These are phyloP conservation scores for Wickerhamiella qilinensis DNA, from an alignment of 805 yeast genomes.

Conservation along the genomic window DNA sequence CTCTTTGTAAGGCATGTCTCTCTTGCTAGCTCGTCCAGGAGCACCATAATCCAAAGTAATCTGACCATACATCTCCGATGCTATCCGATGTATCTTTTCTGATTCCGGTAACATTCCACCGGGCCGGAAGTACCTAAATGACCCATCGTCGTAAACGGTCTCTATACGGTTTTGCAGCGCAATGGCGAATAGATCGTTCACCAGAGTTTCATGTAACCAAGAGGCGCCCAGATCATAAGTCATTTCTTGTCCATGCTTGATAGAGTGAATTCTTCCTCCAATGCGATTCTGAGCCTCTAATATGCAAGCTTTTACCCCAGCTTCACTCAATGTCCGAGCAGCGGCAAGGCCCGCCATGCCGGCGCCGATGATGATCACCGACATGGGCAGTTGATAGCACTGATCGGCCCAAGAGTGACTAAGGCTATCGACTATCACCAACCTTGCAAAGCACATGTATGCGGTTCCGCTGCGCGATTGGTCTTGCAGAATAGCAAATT, in stretches of 20 bases:
- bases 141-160: slow-evolving; percentile 34
- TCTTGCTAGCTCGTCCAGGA: slow-evolving; percentile 28
- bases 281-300: slow-evolving; percentile 51
- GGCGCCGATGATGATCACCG: slow-evolving; percentile 56
- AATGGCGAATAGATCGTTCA: slow-evolving; percentile 45
- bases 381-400: too few species aligned
- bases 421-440: too few species aligned
- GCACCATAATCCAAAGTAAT: slow-evolving; percentile 42
- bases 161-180: slow-evolving; percentile 21
- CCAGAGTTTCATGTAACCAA: slow-evolving; percentile 77
- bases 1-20: slow-evolving; percentile 38
- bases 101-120: slow-evolving; percentile 19
- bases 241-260: slow-evolving; percentile 6
- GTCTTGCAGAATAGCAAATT: neutral
- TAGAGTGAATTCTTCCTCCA: slow-evolving; percentile 52
- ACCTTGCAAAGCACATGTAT: too few species aligned
- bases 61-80: slow-evolving; percentile 41
- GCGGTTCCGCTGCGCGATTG: too few species aligned
- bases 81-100: slow-evolving; percentile 21
- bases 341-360: slow-evolving; percentile 74
- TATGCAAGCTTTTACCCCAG: slow-evolving; percentile 33
- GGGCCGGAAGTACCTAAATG: slow-evolving; percentile 18
- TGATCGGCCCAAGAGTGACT: too few species aligned
- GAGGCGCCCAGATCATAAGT: slow-evolving; percentile 68
- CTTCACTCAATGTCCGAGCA: slow-evolving; percentile 33